Evolutionary conservation across 192 early-diverging fungal species (phyloP).

Genomic region (Gigaspora rosea): DNA sequence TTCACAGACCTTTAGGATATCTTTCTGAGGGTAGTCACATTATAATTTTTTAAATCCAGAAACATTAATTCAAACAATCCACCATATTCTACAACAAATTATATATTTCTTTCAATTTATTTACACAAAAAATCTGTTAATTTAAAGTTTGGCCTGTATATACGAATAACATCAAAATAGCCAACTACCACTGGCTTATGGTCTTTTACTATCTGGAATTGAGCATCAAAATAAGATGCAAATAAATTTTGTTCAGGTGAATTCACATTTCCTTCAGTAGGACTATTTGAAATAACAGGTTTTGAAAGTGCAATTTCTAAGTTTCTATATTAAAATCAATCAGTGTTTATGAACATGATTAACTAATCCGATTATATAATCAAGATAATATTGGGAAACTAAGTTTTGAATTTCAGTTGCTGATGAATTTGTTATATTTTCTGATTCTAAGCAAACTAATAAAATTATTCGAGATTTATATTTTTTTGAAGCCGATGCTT

Average conservation of each 20-base stretch:
- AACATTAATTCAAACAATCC: slow-evolving; percentile 91
- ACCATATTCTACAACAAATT: slow-evolving; percentile 74
- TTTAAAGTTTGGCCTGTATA: slow-evolving; percentile 55
- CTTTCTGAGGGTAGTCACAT: slow-evolving; percentile 85
- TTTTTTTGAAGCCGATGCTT: slow-evolving; percentile 72
- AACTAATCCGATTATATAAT: slow-evolving; percentile 91
- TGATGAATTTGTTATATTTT: slow-evolving; percentile 62
- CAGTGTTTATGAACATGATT: slow-evolving; percentile 83
- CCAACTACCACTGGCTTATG: slow-evolving; percentile 86
- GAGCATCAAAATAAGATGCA: slow-evolving; percentile 84
- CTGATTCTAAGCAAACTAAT: slow-evolving; percentile 90
- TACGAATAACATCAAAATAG: slow-evolving; percentile 92
- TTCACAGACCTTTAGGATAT: slow-evolving; percentile 70
- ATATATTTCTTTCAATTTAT: slow-evolving; percentile 79
- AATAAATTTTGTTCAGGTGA: slow-evolving; percentile 55
- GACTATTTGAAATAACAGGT: too few relatives aligned
- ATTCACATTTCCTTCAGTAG: neutral
- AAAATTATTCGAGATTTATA: slow-evolving; percentile 69
- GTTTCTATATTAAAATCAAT: slow-evolving; percentile 76
- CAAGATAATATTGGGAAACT: slow-evolving; percentile 43
- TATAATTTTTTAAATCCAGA: slow-evolving; percentile 84
- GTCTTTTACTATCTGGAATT: slow-evolving; percentile 70
- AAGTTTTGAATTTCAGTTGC: slow-evolving; percentile 13
- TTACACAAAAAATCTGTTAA: slow-evolving; percentile 44
- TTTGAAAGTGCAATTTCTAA: slow-evolving; percentile 54